Conservation (phyloP, 352 stramenopile species). For the Phytophthora tubulina region DNA sequence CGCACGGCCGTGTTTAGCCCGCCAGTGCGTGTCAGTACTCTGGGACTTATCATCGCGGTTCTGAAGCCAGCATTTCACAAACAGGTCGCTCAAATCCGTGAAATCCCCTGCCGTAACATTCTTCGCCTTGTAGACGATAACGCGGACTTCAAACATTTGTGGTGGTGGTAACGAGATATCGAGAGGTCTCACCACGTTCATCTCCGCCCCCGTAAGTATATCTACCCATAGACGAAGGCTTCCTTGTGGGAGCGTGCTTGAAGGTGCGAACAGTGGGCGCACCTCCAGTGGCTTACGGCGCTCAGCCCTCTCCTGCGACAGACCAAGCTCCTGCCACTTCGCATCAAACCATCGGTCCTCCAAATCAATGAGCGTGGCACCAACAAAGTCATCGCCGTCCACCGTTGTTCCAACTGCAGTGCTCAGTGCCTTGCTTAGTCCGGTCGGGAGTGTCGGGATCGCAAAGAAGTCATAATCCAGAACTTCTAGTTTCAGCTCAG, state of each 20-base stretch:
- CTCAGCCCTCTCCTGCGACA: constrained; percentile 38
- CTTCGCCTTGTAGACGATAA: constrained; percentile 93
- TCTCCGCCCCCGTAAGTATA: constrained; percentile 83
- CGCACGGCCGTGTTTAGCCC: constrained; percentile 84
- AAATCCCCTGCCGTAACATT: constrained; percentile 89
- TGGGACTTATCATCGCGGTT: constrained; percentile 74
- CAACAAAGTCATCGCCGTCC: constrained; percentile 90
- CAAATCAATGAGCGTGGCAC: constrained; percentile 92
- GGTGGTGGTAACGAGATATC: constrained; percentile 85
- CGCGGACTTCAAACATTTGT: constrained; percentile 89
- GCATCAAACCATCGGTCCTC: constrained; percentile 94
- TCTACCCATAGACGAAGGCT: constrained; percentile 90
- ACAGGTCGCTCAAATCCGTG: constrained; percentile 91
- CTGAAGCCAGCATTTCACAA: constrained; percentile 92
- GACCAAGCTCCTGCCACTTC: constrained; percentile 84
- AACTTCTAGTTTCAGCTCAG: constrained; percentile 73
- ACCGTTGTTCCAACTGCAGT: constrained; percentile 59
- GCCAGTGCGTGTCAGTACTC: constrained; percentile 93
- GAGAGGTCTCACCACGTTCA: constrained; percentile 71
- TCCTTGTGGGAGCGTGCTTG: constrained; percentile 74
- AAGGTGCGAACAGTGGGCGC: constrained; percentile 75
- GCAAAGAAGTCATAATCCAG: constrained; percentile 83
- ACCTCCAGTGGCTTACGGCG: constrained; percentile 73
- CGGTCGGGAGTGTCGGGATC: constrained; percentile 58
- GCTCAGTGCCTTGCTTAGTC: constrained; percentile 61